phyloP scores from a whole-genome alignment of 306 rosid species.

The Mimosa bimucronata region DNA sequence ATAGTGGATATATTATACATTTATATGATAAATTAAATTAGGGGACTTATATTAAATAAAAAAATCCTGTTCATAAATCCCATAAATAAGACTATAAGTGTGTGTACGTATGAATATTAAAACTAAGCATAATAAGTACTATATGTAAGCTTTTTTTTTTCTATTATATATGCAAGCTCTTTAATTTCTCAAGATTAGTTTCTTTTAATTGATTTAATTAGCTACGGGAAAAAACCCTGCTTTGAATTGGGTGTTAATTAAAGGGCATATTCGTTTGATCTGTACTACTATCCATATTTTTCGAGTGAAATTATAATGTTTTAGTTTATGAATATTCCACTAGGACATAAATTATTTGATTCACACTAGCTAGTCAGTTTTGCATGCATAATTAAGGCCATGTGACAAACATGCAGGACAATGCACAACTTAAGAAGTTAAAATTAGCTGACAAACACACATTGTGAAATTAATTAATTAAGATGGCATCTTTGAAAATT shows the following conservation, averaged over 20 bases:
- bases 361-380: background rate
- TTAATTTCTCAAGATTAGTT: background rate
- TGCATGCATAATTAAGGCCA: background rate
- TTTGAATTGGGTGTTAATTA: too few species aligned
- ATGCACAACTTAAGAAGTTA: background rate
- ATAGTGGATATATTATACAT: too few species aligned
- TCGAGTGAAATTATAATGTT: background rate
- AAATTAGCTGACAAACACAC: background rate
- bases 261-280: background rate
- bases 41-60: too few species aligned
- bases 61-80: too few species aligned
- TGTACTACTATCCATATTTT: background rate
- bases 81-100: too few species aligned
- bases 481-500: background rate
- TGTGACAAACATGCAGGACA: conserved; percentile 6
- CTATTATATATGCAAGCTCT: background rate
- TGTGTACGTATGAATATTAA: too few species aligned
- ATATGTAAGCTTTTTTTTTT: too few species aligned
- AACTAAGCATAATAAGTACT: too few species aligned
- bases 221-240: too few species aligned
- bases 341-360: background rate
- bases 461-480: background rate
- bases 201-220: too few species aligned
- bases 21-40: too few species aligned
- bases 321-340: background rate